A percentile compares a stretch with the other conserved stretches of the same genome.
Evolutionary conservation across 2,329 filamentous ascomycete genomes (phyloP).

Genomic region (Colletotrichum siamense): DNA sequence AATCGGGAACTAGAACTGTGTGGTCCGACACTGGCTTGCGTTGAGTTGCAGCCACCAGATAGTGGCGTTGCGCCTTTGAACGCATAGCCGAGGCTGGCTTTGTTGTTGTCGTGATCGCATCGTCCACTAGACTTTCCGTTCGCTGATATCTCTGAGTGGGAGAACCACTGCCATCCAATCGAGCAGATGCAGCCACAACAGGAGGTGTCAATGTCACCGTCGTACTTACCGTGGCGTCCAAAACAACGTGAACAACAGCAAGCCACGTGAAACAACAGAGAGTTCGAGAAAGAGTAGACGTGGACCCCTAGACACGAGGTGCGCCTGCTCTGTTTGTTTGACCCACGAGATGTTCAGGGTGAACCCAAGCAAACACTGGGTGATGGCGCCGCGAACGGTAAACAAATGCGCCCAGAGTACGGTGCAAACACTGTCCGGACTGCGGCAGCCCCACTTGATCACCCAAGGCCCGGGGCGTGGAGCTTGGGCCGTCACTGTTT

Average conservation of each 20-base stretch:
- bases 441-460: background rate
- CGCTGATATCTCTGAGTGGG: background rate
- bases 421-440: background rate
- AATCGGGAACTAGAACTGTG: background rate
- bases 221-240: background rate
- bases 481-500: conserved; percentile 6
- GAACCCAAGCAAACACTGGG: background rate
- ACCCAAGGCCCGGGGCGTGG: background rate
- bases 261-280: background rate
- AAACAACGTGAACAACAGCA: background rate
- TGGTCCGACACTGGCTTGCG: background rate
- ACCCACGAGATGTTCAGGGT: background rate
- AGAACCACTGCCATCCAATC: background rate
- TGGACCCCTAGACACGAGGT: background rate
- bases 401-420: background rate
- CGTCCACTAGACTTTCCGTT: background rate
- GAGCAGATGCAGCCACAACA: background rate
- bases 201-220: background rate
- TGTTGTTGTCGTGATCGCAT: background rate
- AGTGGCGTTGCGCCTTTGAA: background rate
- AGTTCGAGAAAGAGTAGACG: background rate
- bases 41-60: background rate
- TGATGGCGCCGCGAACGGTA: background rate
- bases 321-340: background rate
- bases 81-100: background rate